Conservation (phyloP, 23 red algal species). For the Cyanidioschyzon merolae region DNA sequence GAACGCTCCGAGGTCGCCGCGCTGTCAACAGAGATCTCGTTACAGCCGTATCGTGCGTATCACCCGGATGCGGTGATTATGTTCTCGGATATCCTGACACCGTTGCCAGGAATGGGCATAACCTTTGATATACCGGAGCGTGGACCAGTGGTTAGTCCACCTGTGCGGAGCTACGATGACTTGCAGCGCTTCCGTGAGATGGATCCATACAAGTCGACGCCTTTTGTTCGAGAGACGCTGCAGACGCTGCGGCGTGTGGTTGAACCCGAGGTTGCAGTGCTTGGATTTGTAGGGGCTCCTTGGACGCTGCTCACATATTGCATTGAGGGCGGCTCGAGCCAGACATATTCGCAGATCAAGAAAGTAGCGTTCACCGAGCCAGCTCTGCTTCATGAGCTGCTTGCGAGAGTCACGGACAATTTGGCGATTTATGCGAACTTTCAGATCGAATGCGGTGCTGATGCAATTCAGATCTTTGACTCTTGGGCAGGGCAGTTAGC, state of each 20-base stretch:
- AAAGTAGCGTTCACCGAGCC: conserved; percentile 86
- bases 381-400: conserved; percentile 56
- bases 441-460: conserved; percentile 91
- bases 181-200: conserved; percentile 59
- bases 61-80: conserved; percentile 92
- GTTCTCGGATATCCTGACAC: conserved; percentile 95
- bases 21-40: conserved; percentile 91
- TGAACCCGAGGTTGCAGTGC: conserved; percentile 49
- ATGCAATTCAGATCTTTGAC: conserved; percentile 97
- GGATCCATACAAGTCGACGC: conserved; percentile 53
- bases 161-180: conserved; percentile 55
- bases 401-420: conserved; percentile 82
- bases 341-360: conserved; percentile 80
- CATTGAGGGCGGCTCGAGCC: conserved; percentile 82
- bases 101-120: conserved; percentile 90
- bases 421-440: conserved; percentile 74
- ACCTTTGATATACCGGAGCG: conserved; percentile 89
- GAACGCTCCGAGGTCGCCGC: conserved; percentile 82
- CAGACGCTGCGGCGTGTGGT: conserved; percentile 61
- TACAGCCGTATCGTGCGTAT: conserved; percentile 90
- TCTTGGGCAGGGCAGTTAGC: conserved; percentile 81
- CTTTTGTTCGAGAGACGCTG: conserved; percentile 88
- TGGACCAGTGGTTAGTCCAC: conserved; percentile 70
- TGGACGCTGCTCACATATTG: conserved; percentile 95
- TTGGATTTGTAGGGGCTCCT: conserved; percentile 90